Percentiles rank a stretch among this genome's conserved stretches.
Conservation (phyloP, 352 stramenopile genomes). For the Pythium oligandrum region DNA sequence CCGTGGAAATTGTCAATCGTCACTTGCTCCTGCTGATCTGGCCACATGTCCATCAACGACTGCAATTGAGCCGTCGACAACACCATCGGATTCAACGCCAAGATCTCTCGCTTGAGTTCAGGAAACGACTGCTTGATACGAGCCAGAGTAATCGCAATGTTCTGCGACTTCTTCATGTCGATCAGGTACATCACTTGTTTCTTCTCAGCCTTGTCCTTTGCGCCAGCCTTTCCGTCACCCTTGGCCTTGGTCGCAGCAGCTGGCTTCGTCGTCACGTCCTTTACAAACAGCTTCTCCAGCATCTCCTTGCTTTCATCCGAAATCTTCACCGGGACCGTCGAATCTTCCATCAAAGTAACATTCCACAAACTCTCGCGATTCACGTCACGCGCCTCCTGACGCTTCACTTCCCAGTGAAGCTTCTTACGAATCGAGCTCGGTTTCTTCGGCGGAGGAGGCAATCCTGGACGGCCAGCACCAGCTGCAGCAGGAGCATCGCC, state of each 20-base stretch:
- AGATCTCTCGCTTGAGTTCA: slow-evolving; percentile 66
- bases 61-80: slow-evolving; percentile 73
- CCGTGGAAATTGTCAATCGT: slow-evolving; percentile 64
- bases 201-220: slow-evolving; percentile 40
- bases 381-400: slow-evolving; percentile 23
- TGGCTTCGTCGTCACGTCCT: slow-evolving; percentile 52
- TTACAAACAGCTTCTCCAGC: slow-evolving; percentile 79
- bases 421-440: slow-evolving; percentile 83
- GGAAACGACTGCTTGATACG: slow-evolving; percentile 69
- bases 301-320: slow-evolving; percentile 66
- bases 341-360: slow-evolving; percentile 33
- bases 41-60: slow-evolving; percentile 85
- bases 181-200: slow-evolving; percentile 74
- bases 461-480: slow-evolving; percentile 14
- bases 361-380: slow-evolving; percentile 70
- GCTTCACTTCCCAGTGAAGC: slow-evolving; percentile 78
- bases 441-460: slow-evolving; percentile 30
- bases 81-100: slow-evolving; percentile 72
- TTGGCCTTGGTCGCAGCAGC: not conserved
- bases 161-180: slow-evolving; percentile 87
- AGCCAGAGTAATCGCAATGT: slow-evolving; percentile 80
- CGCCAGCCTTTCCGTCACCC: slow-evolving; percentile 9
- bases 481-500: slow-evolving; percentile 15
- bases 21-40: slow-evolving; percentile 67
- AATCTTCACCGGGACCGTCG: slow-evolving; percentile 41